A percentile compares a stretch with the other conserved stretches of the same genome.
phyloP scores from a whole-genome alignment of 331 rosid species.

The Arachis monticola region DNA sequence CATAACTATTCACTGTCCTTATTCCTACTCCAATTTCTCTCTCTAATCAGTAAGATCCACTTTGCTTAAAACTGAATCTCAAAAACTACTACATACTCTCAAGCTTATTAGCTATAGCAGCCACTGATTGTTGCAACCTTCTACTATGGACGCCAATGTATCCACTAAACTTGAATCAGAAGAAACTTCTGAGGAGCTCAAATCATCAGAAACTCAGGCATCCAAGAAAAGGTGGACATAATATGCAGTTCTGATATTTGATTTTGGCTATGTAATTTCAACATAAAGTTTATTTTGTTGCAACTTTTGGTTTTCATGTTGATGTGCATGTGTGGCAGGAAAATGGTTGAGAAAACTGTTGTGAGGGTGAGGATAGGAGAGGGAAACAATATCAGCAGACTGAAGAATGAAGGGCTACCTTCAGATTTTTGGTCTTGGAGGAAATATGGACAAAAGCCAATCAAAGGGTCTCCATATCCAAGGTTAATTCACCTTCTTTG shows the following conservation, averaged over 20 bases:
- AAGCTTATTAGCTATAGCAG: constrained; percentile 14
- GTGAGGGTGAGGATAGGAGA: constrained; percentile 73
- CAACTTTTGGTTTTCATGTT: constrained; percentile 31
- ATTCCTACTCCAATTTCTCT: constrained; percentile 40
- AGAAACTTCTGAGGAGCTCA: constrained; percentile 42
- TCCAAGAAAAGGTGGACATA: constrained; percentile 60
- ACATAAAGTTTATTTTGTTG: not conserved
- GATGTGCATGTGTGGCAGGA: constrained; percentile 55
- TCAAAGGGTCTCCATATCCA: constrained; percentile 96
- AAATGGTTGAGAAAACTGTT: constrained; percentile 69
- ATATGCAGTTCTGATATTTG: constrained; percentile 10
- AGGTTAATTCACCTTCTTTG: constrained; percentile 52
- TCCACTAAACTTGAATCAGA: constrained; percentile 56
- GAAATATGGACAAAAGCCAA: constrained; percentile 96
- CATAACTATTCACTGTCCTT: constrained; percentile 30
- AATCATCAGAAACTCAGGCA: constrained; percentile 55
- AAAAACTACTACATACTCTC: constrained; percentile 16
- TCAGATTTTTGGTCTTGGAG: constrained; percentile 98
- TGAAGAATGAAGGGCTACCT: constrained; percentile 89
- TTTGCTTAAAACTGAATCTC: not conserved
- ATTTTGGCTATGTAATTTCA: constrained; percentile 10
- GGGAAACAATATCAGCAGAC: constrained; percentile 58
- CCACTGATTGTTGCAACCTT: not conserved
- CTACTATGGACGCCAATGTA: constrained; percentile 49
- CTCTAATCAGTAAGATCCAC: constrained; percentile 49